Evolutionary conservation across 345 rosid genomes (phyloP).

Genomic region (Adansonia digitata): DNA sequence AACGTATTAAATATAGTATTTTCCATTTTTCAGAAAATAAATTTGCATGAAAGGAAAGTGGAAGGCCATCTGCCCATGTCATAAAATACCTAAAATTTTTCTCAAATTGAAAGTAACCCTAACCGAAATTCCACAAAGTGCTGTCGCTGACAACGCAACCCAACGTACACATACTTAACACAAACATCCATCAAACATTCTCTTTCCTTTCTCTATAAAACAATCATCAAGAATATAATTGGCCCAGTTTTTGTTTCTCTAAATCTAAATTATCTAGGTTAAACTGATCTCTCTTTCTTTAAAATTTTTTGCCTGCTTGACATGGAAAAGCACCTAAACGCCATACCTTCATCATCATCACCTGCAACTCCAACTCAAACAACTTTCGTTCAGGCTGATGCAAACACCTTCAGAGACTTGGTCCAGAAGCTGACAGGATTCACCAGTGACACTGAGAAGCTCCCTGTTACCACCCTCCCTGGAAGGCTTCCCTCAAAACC

Average conservation of each 20-base stretch:
- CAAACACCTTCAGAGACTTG: constrained; percentile 35
- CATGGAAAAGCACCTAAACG: constrained; percentile 23
- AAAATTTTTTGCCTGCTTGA: background rate
- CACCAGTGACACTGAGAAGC: constrained; percentile 19
- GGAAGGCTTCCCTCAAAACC: constrained; percentile 15
- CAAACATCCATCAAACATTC: background rate
- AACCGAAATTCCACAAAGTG: too few relatives aligned
- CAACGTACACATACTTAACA: background rate
- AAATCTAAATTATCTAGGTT: background rate
- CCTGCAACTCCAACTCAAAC: constrained; percentile 26
- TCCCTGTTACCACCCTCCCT: constrained; percentile 22
- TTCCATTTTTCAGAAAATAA: too few relatives aligned
- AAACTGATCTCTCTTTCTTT: background rate
- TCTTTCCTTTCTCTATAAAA: background rate
- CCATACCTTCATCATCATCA: background rate
- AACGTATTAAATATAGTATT: too few relatives aligned
- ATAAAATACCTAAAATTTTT: too few relatives aligned
- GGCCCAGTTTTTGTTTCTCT: background rate
- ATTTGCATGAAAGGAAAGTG: too few relatives aligned
- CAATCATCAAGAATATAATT: constrained; percentile 7
- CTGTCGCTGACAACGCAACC: background rate
- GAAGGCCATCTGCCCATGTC: too few relatives aligned
- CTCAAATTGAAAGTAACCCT: too few relatives aligned
- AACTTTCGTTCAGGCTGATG: constrained; percentile 45
- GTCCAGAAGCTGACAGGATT: constrained; percentile 47